Percentiles rank a stretch among this genome's conserved stretches.
phyloP scores from a whole-genome alignment of 2,329 filamentous ascomycete genomes.

The Fusarium keratoplasticum region DNA sequence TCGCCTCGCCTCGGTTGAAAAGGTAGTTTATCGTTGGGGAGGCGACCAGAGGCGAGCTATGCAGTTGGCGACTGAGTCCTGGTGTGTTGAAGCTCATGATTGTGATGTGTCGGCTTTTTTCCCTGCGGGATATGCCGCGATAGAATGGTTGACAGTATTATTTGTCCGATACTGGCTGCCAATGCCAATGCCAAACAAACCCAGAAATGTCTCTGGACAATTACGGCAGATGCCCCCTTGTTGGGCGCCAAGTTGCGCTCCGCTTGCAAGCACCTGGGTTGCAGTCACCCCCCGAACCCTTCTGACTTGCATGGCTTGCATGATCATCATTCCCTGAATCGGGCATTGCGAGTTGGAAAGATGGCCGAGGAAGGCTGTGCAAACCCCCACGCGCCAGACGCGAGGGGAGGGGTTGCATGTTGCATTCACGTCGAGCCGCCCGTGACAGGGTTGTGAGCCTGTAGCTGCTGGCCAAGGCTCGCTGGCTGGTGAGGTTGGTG shows the following conservation, averaged over 20 bases:
- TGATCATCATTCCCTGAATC: constrained; percentile 40
- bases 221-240: constrained; percentile 38
- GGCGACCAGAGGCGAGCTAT: constrained; percentile 14
- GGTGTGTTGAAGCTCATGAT: not conserved
- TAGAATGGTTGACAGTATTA: constrained; percentile 10
- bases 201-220: constrained; percentile 38
- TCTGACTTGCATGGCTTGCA: constrained; percentile 45
- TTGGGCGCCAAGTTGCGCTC: constrained; percentile 30
- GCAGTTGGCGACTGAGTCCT: constrained; percentile 17
- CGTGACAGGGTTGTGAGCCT: constrained; percentile 1
- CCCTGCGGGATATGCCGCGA: constrained; percentile 30
- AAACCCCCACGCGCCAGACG: constrained; percentile 43
- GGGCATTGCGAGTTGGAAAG: constrained; percentile 35
- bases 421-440: constrained; percentile 21
- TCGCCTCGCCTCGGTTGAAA: not conserved
- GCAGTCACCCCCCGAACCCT: constrained; percentile 37
- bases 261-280: constrained; percentile 26
- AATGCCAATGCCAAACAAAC: constrained; percentile 17
- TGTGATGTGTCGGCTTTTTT: constrained; percentile 17
- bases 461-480: not conserved
- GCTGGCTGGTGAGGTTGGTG: constrained; percentile 8
- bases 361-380: constrained; percentile 21
- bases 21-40: constrained; percentile 8
- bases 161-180: constrained; percentile 22
- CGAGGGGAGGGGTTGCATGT: constrained; percentile 33